Conservation (phyloP, 1,139 yeast species). For the Torulaspora globosa region DNA sequence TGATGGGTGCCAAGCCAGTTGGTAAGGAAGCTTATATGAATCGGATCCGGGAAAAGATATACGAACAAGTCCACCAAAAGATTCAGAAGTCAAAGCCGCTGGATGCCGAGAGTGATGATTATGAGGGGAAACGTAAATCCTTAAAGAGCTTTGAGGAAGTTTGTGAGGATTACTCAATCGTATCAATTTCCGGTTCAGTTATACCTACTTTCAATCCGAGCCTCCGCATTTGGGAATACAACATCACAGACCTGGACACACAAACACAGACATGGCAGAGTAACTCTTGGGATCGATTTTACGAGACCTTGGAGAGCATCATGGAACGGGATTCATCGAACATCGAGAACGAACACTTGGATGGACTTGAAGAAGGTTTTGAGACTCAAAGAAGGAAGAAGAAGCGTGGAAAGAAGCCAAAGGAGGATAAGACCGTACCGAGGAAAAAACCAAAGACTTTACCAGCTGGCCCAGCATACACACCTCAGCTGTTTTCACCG, state of each 20-base stretch:
- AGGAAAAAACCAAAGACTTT: conserved; percentile 52
- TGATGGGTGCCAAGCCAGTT: conserved; percentile 58
- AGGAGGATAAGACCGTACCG: conserved; percentile 63
- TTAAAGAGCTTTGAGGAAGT: conserved; percentile 40
- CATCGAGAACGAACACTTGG: conserved; percentile 4
- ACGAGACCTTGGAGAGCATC: conserved; percentile 44
- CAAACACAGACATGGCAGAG: conserved; percentile 15
- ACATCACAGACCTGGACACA: conserved; percentile 50
- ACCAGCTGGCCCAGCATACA: conserved; percentile 71
- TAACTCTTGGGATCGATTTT: conserved; percentile 55
- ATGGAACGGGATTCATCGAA: conserved; percentile 19
- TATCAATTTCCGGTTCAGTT: conserved; percentile 70
- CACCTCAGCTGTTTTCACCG: conserved; percentile 68
- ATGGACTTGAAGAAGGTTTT: conserved; percentile 21
- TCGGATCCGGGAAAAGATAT: conserved; percentile 48
- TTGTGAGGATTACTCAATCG: conserved; percentile 62
- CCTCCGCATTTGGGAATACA: conserved; percentile 80
- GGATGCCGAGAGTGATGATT: conserved; percentile 25
- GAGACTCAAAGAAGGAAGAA: conserved; percentile 18
- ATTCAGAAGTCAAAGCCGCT: conserved; percentile 20
- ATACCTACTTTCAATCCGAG: conserved; percentile 85
- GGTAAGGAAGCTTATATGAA: conserved; percentile 63
- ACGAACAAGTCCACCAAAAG: conserved; percentile 39
- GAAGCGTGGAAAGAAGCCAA: conserved; percentile 33
- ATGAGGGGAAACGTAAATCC: conserved; percentile 41